A percentile compares a stretch with the other conserved stretches of the same genome.
Evolutionary conservation across 768 basidiomycete genomes (phyloP).

Genomic region (Suillus luteus): DNA sequence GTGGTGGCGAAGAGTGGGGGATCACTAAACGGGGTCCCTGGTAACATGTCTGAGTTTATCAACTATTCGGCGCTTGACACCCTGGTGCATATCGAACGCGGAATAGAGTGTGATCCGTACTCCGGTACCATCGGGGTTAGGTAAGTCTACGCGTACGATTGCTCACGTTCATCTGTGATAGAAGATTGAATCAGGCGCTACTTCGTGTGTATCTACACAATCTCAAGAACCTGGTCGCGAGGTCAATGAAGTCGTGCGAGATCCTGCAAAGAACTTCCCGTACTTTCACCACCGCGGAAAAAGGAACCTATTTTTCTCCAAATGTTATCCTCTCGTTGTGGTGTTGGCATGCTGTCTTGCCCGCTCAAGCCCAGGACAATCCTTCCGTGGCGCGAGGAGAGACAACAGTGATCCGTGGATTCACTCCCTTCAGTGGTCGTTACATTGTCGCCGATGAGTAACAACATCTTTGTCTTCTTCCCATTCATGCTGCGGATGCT

Average conservation of each 20-base stretch:
- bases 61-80: constrained; percentile 24
- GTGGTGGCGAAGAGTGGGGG: constrained; percentile 15
- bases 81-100: constrained; percentile 19
- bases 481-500: constrained; percentile 34
- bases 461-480: background rate
- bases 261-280: constrained; percentile 16
- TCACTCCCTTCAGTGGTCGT: constrained; percentile 32
- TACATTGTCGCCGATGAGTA: constrained; percentile 11
- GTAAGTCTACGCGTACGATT: constrained; percentile 13
- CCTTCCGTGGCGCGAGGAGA: constrained; percentile 39
- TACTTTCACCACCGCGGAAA: constrained; percentile 12
- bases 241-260: constrained; percentile 11
- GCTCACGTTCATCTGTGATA: constrained; percentile 17
- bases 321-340: constrained; percentile 34
- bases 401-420: constrained; percentile 41
- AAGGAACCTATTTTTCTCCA: constrained; percentile 42
- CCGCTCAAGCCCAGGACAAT: constrained; percentile 47
- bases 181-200: constrained; percentile 10
- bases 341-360: constrained; percentile 32
- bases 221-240: constrained; percentile 12
- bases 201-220: constrained; percentile 16
- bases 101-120: constrained; percentile 29
- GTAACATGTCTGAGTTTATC: constrained; percentile 33
- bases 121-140: constrained; percentile 32
- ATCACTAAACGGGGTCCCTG: constrained; percentile 16